Conservation (phyloP, 306 rosid genomes). For the Pyrus betulifolia region DNA sequence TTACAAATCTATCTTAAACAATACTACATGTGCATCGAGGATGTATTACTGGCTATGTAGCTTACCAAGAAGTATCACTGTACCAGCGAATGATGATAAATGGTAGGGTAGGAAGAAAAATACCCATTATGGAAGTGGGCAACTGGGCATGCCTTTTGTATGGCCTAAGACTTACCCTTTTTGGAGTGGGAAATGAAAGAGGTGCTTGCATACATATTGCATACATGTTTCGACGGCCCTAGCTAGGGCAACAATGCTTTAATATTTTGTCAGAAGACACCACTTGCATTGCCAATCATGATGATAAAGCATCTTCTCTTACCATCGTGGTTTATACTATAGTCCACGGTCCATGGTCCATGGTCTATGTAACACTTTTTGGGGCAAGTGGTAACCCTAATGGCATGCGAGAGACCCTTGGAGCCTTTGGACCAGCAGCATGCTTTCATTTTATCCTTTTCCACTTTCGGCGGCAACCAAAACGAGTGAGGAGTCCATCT, state of each 20-base stretch:
- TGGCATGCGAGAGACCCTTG: conserved; percentile 16
- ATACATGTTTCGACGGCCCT: not conserved
- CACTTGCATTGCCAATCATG: conserved; percentile 17
- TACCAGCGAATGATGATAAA: not conserved
- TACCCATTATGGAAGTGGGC: conserved; percentile 25
- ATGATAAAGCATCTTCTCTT: conserved; percentile 39
- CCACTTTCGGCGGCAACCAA: conserved; percentile 38
- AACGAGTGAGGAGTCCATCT: too few species aligned
- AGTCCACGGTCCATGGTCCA: not conserved
- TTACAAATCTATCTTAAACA: not conserved
- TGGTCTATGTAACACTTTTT: conserved; percentile 7
- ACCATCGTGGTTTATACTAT: not conserved
- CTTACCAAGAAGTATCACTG: not conserved
- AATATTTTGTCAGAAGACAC: not conserved
- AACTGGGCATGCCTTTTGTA: conserved; percentile 7
- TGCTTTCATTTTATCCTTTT: conserved; percentile 12
- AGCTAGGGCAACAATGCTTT: not conserved
- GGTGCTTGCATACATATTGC: conserved; percentile 17
- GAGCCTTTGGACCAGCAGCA: conserved; percentile 5
- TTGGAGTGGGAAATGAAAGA: conserved; percentile 26
- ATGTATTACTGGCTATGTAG: not conserved
- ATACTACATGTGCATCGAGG: not conserved
- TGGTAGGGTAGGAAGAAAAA: conserved; percentile 31
- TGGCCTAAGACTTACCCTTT: conserved; percentile 33
- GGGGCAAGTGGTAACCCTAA: conserved; percentile 4